phyloP scores from a whole-genome alignment of 2,329 filamentous ascomycete genomes.

The Xylaria sp. region DNA sequence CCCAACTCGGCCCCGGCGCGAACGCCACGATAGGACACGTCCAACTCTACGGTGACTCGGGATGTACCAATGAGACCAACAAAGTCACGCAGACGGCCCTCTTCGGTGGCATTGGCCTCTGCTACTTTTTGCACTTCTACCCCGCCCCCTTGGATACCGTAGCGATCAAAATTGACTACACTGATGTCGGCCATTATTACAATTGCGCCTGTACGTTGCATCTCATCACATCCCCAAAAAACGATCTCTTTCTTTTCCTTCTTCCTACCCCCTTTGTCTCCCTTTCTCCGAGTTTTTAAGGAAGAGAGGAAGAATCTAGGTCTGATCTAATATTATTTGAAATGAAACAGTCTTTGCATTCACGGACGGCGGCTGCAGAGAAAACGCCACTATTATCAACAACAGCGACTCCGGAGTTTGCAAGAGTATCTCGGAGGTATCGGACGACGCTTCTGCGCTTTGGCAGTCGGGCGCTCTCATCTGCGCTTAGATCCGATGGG shows the following conservation, averaged over 20 bases:
- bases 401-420: slow-evolving; percentile 10
- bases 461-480: slow-evolving; percentile 22
- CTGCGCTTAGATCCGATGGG: slow-evolving; percentile 16
- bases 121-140: slow-evolving; percentile 19
- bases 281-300: neutral
- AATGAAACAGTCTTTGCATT: slow-evolving; percentile 22
- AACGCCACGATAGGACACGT: slow-evolving; percentile 16
- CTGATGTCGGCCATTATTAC: slow-evolving; percentile 6
- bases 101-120: slow-evolving; percentile 22
- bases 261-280: neutral
- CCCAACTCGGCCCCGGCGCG: neutral
- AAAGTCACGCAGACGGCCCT: slow-evolving; percentile 12
- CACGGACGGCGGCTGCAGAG: slow-evolving; percentile 15
- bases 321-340: slow-evolving; percentile 14
- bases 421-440: slow-evolving; percentile 17
- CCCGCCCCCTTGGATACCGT: slow-evolving; percentile 13
- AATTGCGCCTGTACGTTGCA: slow-evolving; percentile 21
- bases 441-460: neutral
- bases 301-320: neutral
- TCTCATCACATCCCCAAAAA: slow-evolving; percentile 3
- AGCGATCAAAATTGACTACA: slow-evolving; percentile 21
- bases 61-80: slow-evolving; percentile 23
- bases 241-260: slow-evolving; percentile 4
- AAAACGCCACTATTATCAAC: slow-evolving; percentile 15
- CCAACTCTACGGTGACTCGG: slow-evolving; percentile 20